Percentiles rank a stretch among this genome's conserved stretches.
These are phyloP conservation scores for Gossypium australe DNA, from an alignment of 345 rosid species.

Conservation along the genomic window DNA sequence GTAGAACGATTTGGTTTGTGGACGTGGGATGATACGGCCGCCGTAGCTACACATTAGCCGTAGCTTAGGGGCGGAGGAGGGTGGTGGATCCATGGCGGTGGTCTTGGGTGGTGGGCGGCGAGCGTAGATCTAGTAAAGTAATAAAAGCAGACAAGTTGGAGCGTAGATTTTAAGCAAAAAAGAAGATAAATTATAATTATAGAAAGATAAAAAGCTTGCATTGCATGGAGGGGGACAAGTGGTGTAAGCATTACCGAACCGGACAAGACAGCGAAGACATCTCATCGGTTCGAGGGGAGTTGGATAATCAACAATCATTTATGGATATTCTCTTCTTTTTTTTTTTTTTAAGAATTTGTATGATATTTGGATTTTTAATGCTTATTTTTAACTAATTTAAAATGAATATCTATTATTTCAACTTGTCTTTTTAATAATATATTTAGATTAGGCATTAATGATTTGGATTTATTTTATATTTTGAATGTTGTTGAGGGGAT, in stretches of 20 bases:
- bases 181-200: neutral
- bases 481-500: too few species aligned
- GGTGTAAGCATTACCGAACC: neutral
- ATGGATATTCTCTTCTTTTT: neutral
- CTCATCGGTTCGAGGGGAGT: neutral
- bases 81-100: slow-evolving; percentile 16
- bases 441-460: too few species aligned
- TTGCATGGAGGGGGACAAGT: neutral
- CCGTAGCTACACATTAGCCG: slow-evolving; percentile 87
- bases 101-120: neutral
- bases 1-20: slow-evolving; percentile 46
- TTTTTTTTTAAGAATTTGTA: too few species aligned
- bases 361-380: too few species aligned
- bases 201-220: neutral
- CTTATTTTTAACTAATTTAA: too few species aligned
- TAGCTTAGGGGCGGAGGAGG: slow-evolving; percentile 25
- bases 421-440: too few species aligned
- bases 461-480: too few species aligned
- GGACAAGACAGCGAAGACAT: neutral
- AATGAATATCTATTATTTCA: too few species aligned
- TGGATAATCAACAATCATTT: neutral
- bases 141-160: neutral
- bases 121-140: neutral
- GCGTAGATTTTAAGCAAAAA: neutral
- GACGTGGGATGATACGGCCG: slow-evolving; percentile 51